These are phyloP conservation scores for Cyclotella baltica DNA, from an alignment of 108 stramenopile genomes.

Conservation along the genomic window DNA sequence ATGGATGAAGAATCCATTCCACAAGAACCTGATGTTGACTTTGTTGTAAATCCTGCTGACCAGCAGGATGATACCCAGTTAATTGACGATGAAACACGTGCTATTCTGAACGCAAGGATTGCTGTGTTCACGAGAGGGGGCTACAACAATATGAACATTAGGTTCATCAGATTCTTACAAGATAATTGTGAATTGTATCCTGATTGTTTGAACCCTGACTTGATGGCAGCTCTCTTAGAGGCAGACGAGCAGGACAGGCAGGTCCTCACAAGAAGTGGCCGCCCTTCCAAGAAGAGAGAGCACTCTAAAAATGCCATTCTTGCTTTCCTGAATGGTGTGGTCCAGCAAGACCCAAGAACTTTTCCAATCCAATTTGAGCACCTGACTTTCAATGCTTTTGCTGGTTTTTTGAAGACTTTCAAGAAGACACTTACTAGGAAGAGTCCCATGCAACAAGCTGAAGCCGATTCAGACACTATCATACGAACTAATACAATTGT, in stretches of 20 bases:
- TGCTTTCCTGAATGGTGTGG: not conserved
- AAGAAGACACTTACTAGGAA: not conserved
- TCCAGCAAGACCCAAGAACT: not conserved
- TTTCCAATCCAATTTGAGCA: too few species aligned
- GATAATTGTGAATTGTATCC: not conserved
- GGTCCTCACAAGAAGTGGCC: not conserved
- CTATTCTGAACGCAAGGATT: too few species aligned
- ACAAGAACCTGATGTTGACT: too few species aligned
- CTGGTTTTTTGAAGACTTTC: not conserved
- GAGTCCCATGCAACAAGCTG: not conserved
- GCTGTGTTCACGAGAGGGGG: not conserved
- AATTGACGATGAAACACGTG: too few species aligned
- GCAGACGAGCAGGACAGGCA: not conserved
- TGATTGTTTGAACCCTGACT: not conserved
- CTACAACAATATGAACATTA: not conserved
- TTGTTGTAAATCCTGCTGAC: too few species aligned
- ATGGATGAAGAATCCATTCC: too few species aligned
- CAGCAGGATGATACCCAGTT: too few species aligned
- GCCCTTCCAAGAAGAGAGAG: not conserved
- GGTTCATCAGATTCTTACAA: not conserved
- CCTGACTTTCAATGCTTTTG: too few species aligned
- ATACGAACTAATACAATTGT: not conserved
- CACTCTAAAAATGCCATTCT: not conserved
- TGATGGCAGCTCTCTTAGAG: not conserved
- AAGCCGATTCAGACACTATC: too few species aligned